Evolutionary conservation across 2,329 filamentous ascomycete genomes (phyloP), one percentile per base, ranked within the genome.

Genomic region (Calonectria multiphialidica): DNA sequence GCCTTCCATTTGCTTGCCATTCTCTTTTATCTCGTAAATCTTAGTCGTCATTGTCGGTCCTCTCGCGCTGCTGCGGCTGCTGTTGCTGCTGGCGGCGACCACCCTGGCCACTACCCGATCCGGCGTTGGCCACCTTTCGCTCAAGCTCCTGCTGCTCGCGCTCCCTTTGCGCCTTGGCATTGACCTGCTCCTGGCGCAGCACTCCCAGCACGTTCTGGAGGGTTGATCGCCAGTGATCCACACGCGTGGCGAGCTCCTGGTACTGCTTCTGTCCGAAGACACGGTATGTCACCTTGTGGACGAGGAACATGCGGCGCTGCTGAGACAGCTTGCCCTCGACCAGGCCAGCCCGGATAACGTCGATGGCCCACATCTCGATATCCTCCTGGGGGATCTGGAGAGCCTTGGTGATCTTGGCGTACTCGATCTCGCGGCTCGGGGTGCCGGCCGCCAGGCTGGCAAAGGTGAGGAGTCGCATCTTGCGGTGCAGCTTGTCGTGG

Each of bases 211-310:
- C 95, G 77, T 91, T 92, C 81, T 91, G 90, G 80, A 98, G 88
- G 79, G 94, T 96, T 79, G 91, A 89, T 84, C 94, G 93, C 96
- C 96, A 98, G 84, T 95, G 94, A 86, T 98, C 96, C 80, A 99
- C 88, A 74, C 96, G 91, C 75, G 94, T 95, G 73, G 95, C 94
- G 66, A 99, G 93, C 88, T 99, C 96, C 79, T 94, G 92, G 95
- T 97, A 99, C 88, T 99, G 97, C 90, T 97, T 97, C 88, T 98
- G 95, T 79, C 95, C 95, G 81, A 99, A 99, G 67, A 98, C 96
- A 74, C 97, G 93, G 90, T 98, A 98, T 72, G 95, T 98, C 80
- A 95, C 95, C 83, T 97, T 93, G 89, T 99, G 97, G 74, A 99
- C 95, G 66, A 98, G 90, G 90, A 99, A 98, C 75, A 96, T 94